Conservation (phyloP, 768 basidiomycete species). For the Boletus vinaceobasis region DNA sequence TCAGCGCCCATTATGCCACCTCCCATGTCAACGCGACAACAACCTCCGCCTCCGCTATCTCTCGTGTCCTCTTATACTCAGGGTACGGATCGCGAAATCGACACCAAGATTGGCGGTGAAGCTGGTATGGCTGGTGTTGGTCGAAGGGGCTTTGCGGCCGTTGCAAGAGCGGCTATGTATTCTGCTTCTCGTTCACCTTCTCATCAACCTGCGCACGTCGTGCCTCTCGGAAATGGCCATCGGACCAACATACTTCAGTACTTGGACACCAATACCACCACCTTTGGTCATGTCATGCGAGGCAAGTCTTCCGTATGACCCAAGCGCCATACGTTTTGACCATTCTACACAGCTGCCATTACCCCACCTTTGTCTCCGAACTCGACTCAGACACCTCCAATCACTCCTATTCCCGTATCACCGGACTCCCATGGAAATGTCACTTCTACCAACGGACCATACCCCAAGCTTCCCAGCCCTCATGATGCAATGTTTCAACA, state of each 20-base stretch:
- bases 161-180: slow-evolving; percentile 60
- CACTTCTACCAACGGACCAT: slow-evolving; percentile 14
- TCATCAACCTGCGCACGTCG: slow-evolving; percentile 1
- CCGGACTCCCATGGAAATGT: slow-evolving; percentile 19
- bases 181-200: slow-evolving; percentile 19
- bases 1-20: slow-evolving; percentile 1
- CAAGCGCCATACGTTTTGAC: slow-evolving; percentile 4
- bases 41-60: slow-evolving; percentile 17
- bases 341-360: slow-evolving; percentile 20
- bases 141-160: slow-evolving; percentile 75
- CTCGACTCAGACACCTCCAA: slow-evolving; percentile 30
- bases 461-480: slow-evolving; percentile 20
- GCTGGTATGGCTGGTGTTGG: slow-evolving; percentile 93
- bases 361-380: slow-evolving; percentile 36
- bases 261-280: slow-evolving; percentile 44
- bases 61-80: slow-evolving; percentile 2
- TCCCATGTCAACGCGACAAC: slow-evolving; percentile 16
- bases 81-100: slow-evolving; percentile 37
- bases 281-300: slow-evolving; percentile 29
- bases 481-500: slow-evolving; percentile 10
- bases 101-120: slow-evolving; percentile 71
- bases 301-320: slow-evolving; percentile 20
- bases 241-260: slow-evolving; percentile 40
- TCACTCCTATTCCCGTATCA: slow-evolving; percentile 29
- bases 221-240: slow-evolving; percentile 9